Base-by-base conservation (phyloP, 129 eudicot genomes). In the Helianthus tuberosus region DNA sequence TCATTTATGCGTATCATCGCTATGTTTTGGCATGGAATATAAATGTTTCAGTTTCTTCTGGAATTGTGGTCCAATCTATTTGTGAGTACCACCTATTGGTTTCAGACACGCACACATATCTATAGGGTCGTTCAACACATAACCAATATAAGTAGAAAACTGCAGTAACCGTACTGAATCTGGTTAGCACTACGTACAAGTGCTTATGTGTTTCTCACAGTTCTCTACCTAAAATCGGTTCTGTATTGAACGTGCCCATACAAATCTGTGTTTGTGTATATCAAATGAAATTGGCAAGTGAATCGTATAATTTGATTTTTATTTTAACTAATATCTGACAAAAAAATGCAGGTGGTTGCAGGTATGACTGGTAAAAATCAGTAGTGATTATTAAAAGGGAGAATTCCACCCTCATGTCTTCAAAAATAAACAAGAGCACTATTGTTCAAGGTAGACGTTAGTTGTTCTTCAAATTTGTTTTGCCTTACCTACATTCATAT, bases 291-390 rank as follows among this genome's bases (percentile, higher is more conserved):
- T 8, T 23, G 39, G 49, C 64, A 64, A 35, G 17, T 64, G 43
- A 11, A 11, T 60, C 29, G 66, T 27, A 11, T 29, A 12, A 5
- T 69, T 5, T 5, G n/a, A n/a, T 20, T 2, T 36, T 36, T 8
- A 12, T 4, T 9, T 17, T 47, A 59, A 77, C 3, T 5, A 6
- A 77, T 47, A 60, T 8, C 27, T 77, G 44, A 64, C 38, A 17
- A 59, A 64, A n/a, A 5, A n/a, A 68, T 73, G 78, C 85, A 82
- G 89, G 93, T 88, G 55, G 84, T 88, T 80, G 84, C 88, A 65
- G 89, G 93, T 35, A 77, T 88, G 84, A n/a, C n/a, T n/a, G n/a
- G n/a, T n/a, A n/a, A n/a, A n/a, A n/a, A n/a, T n/a, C n/a, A n/a
- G n/a, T n/a, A 78, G 57, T 62, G 58, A 60, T 66, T 41, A n/a